Evolutionary conservation across 1,139 yeast genomes (phyloP), one percentile per base, ranked within the genome.

Genomic region (Lipomyces yarrowii): DNA sequence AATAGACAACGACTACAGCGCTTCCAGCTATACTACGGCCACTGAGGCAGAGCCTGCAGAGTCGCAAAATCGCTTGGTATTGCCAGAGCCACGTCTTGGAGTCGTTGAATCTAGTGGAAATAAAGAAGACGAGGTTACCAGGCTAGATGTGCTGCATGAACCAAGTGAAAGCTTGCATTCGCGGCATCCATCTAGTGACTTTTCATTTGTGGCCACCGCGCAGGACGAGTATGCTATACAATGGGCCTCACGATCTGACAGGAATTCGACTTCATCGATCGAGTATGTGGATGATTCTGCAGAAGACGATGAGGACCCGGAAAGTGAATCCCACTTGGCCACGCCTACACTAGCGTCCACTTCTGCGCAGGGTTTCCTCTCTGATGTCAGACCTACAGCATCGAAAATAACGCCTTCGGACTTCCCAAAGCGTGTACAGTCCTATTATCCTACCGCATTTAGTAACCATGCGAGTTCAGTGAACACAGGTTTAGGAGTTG

Each of bases 361-460:
- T 7, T 18, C 11, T 42, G 48, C 11, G 2, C 48, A n/a, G 18
- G 48, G 35, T 37, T 37, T 15, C 42, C 33, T 7, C 13, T 23
- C 8, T n/a, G 54, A 56, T 6, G 42, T 18, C 37, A 30, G 35
- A 35, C 23, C 35, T 1, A 30, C 53, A 33, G 32, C 62, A 2
- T 58, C 60, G 30, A 51, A 57, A n/a, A 30, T 51, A 6, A 52
- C 63, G 32, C 39, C 51, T 10, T 37, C 48, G 11, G 63, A 62
- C 18, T 64, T 64, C 37, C 68, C 68, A 13, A 60, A 55, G 37
- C 63, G 68, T 18, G 56, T 53, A 10, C 65, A 64, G 60, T 64
- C 68, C 3, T 64, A 48, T 33, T 59, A 59, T 59, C 68, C 68
- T 5, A 55, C 58, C n/a, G 46, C 57, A 10, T 13, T 39, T n/a